Evolutionary conservation across 257 asterid species (phyloP), one percentile per base, ranked within the genome.

Genomic region (Capsicum pubescens): DNA sequence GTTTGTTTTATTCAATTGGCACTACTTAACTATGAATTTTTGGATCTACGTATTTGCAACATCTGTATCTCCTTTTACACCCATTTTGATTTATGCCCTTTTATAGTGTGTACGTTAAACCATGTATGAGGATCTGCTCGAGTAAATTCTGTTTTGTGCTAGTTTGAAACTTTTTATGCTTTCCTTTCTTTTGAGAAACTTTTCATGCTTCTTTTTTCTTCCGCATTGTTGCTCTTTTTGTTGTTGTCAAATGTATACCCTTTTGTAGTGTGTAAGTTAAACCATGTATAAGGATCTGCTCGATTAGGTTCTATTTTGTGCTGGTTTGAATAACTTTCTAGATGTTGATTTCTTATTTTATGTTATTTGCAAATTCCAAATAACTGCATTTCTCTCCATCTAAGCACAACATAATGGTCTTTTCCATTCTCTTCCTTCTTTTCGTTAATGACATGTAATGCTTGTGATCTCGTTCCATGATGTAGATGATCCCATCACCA

Each of bases 361-460:
- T 39, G 12, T 26, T 68, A 36, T 68, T 39, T 68, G 21, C 21
- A 39, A 68, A 7, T 68, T 15, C 21, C 54, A 68, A 68, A 7
- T 26, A n/a, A 8, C 54, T 17, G 26, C 26, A 8, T 39, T 39
- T 36, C 61, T 21, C 61, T 21, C 13, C 39, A 12, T 48, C 80
- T 76, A 76, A 76, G 81, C 81, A 21, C 26, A 52, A 11, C 81
- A 26, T 76, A 26, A 76, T 76, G 15, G 63, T 52, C 52, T 63
- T 26, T 52, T 26, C 52, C 81, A 52, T 76, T 74, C 81, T 76
- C 14, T 57, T 63, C 61, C 63, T 76, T 14, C 63, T 26, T 3
- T 26, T 26, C 48, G 26, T 52, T 52, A 76, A 52, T 52, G 46
- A 21, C 44, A 9, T 76, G 26, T 76, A 8, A 14, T 76, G 63